Conservation (phyloP, 2,329 filamentous ascomycete genomes). For the Hypoxylon rubiginosum region DNA sequence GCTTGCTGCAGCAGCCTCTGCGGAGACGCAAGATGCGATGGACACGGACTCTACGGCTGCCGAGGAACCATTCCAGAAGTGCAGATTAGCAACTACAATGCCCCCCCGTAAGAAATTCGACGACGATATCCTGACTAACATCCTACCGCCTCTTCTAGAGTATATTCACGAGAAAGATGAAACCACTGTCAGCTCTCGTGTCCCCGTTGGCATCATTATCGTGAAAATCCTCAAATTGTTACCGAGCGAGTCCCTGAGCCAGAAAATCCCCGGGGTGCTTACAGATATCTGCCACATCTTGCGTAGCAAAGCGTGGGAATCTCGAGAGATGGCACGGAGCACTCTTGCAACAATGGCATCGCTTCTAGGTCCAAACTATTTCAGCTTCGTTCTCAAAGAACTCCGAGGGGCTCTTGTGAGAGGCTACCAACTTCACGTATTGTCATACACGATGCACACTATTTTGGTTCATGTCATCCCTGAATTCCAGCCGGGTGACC, state of each 20-base stretch:
- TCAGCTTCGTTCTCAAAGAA: constrained; percentile 95
- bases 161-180: constrained; percentile 97
- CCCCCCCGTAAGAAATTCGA: constrained; percentile 77
- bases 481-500: constrained; percentile 80
- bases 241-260: constrained; percentile 77
- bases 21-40: constrained; percentile 57
- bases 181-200: constrained; percentile 90
- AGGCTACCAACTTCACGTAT: constrained; percentile 93
- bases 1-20: constrained; percentile 68
- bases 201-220: constrained; percentile 89
- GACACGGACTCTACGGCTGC: constrained; percentile 55
- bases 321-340: constrained; percentile 89
- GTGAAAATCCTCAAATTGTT: constrained; percentile 89
- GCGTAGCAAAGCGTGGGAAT: constrained; percentile 87
- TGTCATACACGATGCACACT: constrained; percentile 95
- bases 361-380: constrained; percentile 83
- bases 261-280: constrained; percentile 83
- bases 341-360: constrained; percentile 87
- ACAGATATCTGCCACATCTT: constrained; percentile 95
- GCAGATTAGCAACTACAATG: constrained; percentile 72
- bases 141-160: constrained; percentile 82
- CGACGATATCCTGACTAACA: constrained; percentile 78
- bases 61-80: constrained; percentile 44
- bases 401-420: constrained; percentile 83
- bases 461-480: constrained; percentile 83